These are phyloP conservation scores for Solanum tarijense DNA, from an alignment of 257 asterid genomes.

Conservation along the genomic window DNA sequence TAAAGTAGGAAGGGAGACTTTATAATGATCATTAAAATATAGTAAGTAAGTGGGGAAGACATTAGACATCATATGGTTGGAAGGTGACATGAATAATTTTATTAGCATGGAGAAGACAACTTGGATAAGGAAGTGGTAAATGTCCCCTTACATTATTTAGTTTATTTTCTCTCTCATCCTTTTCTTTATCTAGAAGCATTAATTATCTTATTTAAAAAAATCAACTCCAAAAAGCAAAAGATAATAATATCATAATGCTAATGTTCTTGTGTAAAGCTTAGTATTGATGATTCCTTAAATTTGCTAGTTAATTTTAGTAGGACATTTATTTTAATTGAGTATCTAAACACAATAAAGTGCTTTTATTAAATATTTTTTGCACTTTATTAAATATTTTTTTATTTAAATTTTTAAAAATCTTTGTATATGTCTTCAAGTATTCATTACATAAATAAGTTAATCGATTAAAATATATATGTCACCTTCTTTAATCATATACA, in stretches of 20 bases:
- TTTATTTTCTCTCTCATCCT: background rate
- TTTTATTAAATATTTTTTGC: background rate
- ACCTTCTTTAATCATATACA: background rate
- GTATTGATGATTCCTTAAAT: background rate
- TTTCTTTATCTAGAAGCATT: background rate
- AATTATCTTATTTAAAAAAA: background rate
- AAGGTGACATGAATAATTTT: background rate
- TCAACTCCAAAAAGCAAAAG: background rate
- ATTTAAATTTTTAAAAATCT: fast-evolving
- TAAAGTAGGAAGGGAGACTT: background rate
- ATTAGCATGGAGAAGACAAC: conserved; percentile 3
- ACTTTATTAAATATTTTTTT: background rate
- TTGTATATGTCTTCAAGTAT: background rate
- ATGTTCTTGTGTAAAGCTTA: background rate
- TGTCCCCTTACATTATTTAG: background rate
- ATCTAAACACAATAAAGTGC: background rate
- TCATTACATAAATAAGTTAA: background rate
- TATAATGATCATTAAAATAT: background rate
- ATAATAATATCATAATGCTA: background rate
- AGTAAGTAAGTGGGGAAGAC: background rate
- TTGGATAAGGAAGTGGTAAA: background rate
- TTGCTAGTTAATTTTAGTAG: background rate
- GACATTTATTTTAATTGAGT: background rate
- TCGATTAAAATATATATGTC: background rate
- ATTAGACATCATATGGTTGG: background rate